Conservation (phyloP, 345 rosid species). For the Aquilaria malaccensis region DNA sequence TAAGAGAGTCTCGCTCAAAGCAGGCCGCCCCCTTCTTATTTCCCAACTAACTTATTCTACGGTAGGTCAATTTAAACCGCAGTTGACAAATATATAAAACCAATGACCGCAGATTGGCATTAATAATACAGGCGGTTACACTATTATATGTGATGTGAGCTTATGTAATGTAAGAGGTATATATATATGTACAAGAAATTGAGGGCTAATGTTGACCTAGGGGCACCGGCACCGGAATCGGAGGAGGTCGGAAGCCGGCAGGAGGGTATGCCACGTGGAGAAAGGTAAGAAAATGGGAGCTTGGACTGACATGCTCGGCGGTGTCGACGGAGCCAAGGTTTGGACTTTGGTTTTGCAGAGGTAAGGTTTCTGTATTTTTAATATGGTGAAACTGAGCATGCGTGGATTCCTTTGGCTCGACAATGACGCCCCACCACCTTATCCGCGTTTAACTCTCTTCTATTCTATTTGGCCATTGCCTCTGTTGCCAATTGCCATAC, state of each 20-base stretch:
- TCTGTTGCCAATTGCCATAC: neutral
- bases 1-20: constrained; percentile 9
- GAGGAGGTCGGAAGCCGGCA: constrained; percentile 11
- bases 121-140: neutral
- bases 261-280: constrained; percentile 37
- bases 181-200: neutral
- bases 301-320: constrained; percentile 23
- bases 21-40: constrained; percentile 20
- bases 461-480: neutral
- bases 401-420: constrained; percentile 16
- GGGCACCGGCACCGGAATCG: constrained; percentile 18
- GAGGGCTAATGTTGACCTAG: neutral
- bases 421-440: constrained; percentile 30
- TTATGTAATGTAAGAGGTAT: neutral
- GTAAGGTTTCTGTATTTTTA: neutral
- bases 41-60: constrained; percentile 19
- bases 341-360: constrained; percentile 6
- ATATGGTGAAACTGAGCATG: constrained; percentile 1
- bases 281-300: constrained; percentile 15
- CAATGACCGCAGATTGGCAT: too few species aligned
- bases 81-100: constrained; percentile 5
- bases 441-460: constrained; percentile 11
- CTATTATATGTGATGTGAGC: neutral
- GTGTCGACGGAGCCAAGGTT: constrained; percentile 23
- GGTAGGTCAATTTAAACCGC: constrained; percentile 11